Conservation (phyloP, 306 rosid genomes). For the Arachis hypogaea region DNA sequence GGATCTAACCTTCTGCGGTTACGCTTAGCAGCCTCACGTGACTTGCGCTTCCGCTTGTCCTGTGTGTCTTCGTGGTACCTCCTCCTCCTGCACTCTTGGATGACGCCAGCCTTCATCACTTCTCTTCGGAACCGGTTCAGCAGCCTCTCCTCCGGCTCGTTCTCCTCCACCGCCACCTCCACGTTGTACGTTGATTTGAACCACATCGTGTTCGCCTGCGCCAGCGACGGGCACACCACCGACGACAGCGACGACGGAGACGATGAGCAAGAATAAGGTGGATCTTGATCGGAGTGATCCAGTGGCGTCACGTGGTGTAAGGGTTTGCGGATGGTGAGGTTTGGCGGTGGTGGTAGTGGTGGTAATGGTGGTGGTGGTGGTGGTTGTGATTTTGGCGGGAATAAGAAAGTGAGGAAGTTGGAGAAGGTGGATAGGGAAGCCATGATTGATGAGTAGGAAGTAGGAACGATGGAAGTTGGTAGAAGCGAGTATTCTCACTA, state of each 20-base stretch:
- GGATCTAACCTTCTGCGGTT: slow-evolving; percentile 54
- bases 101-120: slow-evolving; percentile 73
- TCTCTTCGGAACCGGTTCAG: slow-evolving; percentile 72
- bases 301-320: slow-evolving; percentile 32
- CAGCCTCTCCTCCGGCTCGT: slow-evolving; percentile 80
- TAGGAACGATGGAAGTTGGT: neutral
- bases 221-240: slow-evolving; percentile 63
- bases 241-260: slow-evolving; percentile 39
- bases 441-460: slow-evolving; percentile 39
- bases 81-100: slow-evolving; percentile 78
- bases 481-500: too few species aligned
- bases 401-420: slow-evolving; percentile 68
- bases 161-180: slow-evolving; percentile 65
- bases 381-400: slow-evolving; percentile 54
- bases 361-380: slow-evolving; percentile 38
- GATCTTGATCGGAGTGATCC: neutral
- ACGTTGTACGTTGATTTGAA: slow-evolving; percentile 71
- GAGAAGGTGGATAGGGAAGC: slow-evolving; percentile 68
- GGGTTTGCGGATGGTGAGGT: slow-evolving; percentile 40
- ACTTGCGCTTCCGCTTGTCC: slow-evolving; percentile 64
- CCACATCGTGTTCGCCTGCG: slow-evolving; percentile 62
- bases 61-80: slow-evolving; percentile 68
- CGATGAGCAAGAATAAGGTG: neutral
- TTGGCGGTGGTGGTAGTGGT: slow-evolving; percentile 37
- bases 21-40: slow-evolving; percentile 74